These are phyloP conservation scores for Ceratobasidium theobromae DNA, from an alignment of 1,284 basidiomycete species.

Conservation along the genomic window DNA sequence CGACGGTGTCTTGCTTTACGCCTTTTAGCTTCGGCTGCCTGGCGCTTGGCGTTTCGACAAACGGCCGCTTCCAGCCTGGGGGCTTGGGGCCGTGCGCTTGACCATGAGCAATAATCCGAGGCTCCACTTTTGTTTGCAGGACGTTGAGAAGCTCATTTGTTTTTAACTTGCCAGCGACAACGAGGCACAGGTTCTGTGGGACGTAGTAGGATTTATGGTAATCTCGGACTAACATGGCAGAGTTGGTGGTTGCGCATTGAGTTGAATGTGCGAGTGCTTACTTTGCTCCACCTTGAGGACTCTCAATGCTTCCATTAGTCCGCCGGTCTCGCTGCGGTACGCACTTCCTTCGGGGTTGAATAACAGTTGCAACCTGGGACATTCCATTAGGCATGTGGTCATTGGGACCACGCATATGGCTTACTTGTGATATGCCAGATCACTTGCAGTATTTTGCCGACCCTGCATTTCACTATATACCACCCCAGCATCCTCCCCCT, in stretches of 20 bases:
- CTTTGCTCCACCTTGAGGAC: slow-evolving; percentile 88
- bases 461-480: slow-evolving; percentile 99
- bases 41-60: slow-evolving; percentile 84
- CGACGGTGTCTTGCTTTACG: slow-evolving; percentile 65
- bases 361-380: slow-evolving; percentile 68
- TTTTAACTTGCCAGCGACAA: slow-evolving; percentile 78
- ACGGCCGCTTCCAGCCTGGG: slow-evolving; percentile 88
- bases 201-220: slow-evolving; percentile 93
- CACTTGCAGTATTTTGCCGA: slow-evolving; percentile 87
- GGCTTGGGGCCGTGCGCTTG: slow-evolving; percentile 68
- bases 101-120: slow-evolving; percentile 72
- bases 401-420: slow-evolving; percentile 23
- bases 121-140: slow-evolving; percentile 80
- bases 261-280: slow-evolving; percentile 45
- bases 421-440: slow-evolving; percentile 86
- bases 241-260: slow-evolving; percentile 24
- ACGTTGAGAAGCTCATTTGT: slow-evolving; percentile 53
- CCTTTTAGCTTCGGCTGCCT: slow-evolving; percentile 58
- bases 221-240: slow-evolving; percentile 63
- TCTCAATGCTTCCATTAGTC: slow-evolving; percentile 89
- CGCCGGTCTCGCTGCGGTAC: slow-evolving; percentile 96
- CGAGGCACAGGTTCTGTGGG: slow-evolving; percentile 88
- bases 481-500: slow-evolving; percentile 92
- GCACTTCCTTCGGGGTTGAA: slow-evolving; percentile 83
- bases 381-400: neutral